Evolutionary conservation across 345 rosid species (phyloP).

Genomic region (Populus alba): DNA sequence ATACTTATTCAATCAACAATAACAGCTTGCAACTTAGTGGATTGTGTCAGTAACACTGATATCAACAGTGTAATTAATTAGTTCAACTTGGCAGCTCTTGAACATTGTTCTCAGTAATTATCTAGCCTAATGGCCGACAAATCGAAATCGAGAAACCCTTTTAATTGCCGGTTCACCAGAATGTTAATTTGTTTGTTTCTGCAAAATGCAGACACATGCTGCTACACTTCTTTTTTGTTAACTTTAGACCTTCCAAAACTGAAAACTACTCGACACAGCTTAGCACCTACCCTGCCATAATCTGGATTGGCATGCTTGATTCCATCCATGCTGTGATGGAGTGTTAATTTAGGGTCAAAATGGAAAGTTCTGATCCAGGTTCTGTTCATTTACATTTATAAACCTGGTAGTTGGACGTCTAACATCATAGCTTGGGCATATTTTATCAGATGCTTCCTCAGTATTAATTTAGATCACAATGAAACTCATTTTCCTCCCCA

Average conservation of each 20-base stretch:
- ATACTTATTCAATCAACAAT: background rate
- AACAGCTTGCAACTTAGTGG: background rate
- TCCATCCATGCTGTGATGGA: background rate
- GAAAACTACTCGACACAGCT: background rate
- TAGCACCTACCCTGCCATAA: background rate
- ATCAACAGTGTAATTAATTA: background rate
- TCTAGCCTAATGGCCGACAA: background rate
- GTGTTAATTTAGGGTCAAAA: no score
- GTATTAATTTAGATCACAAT: background rate
- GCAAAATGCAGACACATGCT: background rate
- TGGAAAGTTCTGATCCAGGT: background rate
- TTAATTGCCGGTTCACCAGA: background rate
- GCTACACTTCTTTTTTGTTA: background rate
- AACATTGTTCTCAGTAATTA: background rate
- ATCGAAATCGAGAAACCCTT: background rate
- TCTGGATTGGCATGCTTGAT: background rate
- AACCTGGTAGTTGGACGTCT: background rate
- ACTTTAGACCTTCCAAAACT: background rate
- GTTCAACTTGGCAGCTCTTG: background rate
- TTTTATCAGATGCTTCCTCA: background rate
- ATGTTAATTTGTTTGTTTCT: background rate
- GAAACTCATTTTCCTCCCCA: slow-evolving; percentile 18
- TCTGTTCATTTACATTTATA: background rate
- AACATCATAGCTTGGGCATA: background rate
- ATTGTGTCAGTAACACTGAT: background rate